phyloP scores from a whole-genome alignment of 2,329 filamentous ascomycete genomes.

The Cadophora sp. region DNA sequence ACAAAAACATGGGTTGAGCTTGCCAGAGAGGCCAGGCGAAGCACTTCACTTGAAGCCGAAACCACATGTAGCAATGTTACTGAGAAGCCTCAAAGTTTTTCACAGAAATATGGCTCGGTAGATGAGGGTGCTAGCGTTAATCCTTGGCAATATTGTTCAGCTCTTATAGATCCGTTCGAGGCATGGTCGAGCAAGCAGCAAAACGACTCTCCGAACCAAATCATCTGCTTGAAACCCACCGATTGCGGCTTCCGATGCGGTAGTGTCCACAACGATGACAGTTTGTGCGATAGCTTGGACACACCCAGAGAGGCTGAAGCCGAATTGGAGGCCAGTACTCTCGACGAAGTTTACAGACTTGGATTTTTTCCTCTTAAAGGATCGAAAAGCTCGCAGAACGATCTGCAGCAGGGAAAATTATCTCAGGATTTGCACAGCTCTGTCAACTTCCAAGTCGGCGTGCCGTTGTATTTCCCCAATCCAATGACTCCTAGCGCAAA shows the following conservation, averaged over 20 bases:
- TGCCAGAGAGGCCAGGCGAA: not conserved
- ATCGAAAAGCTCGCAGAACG: not conserved
- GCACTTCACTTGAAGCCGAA: too few relatives aligned
- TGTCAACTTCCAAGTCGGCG: not conserved
- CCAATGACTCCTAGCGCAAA: not conserved
- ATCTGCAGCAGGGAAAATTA: not conserved
- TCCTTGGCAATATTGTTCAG: too few relatives aligned
- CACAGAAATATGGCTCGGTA: not conserved
- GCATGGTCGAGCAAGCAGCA: not conserved
- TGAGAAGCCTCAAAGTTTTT: not conserved
- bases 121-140: not conserved
- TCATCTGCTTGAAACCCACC: not conserved
- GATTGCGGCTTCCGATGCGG: not conserved
- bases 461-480: not conserved
- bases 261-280: not conserved
- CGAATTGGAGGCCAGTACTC: too few relatives aligned
- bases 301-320: not conserved
- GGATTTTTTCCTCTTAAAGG: not conserved
- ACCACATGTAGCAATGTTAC: not conserved
- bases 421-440: not conserved
- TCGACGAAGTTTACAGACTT: not conserved
- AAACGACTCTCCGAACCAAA: not conserved
- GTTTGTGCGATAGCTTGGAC: not conserved
- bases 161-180: not conserved
- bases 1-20: slow-evolving; percentile 16